phyloP scores from a whole-genome alignment of 1,284 basidiomycete genomes.

The Erythrobasidium hasegawianum region DNA sequence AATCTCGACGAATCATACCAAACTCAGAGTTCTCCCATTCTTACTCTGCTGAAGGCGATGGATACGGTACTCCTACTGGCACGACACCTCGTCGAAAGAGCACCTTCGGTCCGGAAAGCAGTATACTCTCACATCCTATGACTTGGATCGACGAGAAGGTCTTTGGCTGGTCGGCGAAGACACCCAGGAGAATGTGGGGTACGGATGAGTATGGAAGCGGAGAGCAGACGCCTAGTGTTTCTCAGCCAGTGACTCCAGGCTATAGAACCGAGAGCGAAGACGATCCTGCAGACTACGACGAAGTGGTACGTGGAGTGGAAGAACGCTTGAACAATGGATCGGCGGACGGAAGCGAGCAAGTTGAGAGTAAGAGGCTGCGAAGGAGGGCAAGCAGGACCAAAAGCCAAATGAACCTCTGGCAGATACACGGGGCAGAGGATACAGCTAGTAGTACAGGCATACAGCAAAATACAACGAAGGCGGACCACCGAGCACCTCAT shows the following conservation, averaged over 20 bases:
- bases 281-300: constrained; percentile 54
- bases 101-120: constrained; percentile 39
- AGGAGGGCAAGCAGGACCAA: constrained; percentile 5
- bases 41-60: constrained; percentile 52
- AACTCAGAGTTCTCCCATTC: constrained; percentile 61
- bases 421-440: background rate
- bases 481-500: background rate
- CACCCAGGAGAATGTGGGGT: constrained; percentile 31
- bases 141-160: constrained; percentile 84
- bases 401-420: constrained; percentile 13
- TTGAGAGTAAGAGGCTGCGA: background rate
- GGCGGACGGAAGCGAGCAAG: background rate
- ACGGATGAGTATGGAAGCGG: constrained; percentile 47
- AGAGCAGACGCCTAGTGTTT: constrained; percentile 45
- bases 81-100: constrained; percentile 37
- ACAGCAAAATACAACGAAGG: background rate
- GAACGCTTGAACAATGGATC: constrained; percentile 3
- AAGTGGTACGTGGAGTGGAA: constrained; percentile 45
- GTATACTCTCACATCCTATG: constrained; percentile 62
- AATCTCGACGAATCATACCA: constrained; percentile 74
- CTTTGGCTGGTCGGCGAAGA: constrained; percentile 74
- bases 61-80: constrained; percentile 46
- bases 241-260: constrained; percentile 48
- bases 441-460: background rate
- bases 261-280: constrained; percentile 51